phyloP scores from a whole-genome alignment of 768 basidiomycete species.

The Holtermanniella nyarrowii region DNA sequence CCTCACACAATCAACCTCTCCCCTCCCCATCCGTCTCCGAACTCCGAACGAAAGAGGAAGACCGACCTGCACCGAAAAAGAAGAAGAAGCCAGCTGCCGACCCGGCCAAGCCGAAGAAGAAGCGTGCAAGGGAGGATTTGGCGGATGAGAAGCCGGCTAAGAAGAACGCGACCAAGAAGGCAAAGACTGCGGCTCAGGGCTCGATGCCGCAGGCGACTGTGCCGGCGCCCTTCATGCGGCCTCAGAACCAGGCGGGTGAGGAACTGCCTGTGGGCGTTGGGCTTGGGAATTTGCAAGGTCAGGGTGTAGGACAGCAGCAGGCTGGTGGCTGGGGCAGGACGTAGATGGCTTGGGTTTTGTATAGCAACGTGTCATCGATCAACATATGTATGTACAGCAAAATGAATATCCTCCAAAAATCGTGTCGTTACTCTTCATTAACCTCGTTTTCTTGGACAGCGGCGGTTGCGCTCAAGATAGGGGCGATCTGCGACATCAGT shows the following conservation, averaged over 20 bases:
- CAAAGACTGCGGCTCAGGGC: conserved; percentile 1
- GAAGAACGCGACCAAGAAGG: conserved; percentile 15
- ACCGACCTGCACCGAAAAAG: background rate
- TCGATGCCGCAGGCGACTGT: background rate
- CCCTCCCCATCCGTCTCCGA: background rate
- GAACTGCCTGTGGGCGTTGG: background rate
- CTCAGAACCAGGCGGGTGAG: background rate
- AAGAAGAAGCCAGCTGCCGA: conserved; percentile 3
- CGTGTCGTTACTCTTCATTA: too few relatives aligned
- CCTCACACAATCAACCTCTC: background rate
- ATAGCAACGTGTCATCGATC: too few relatives aligned
- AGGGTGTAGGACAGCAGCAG: background rate
- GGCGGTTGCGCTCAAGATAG: too few relatives aligned
- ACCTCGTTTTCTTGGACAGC: too few relatives aligned
- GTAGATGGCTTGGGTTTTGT: too few relatives aligned
- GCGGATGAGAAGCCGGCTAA: conserved; percentile 5
- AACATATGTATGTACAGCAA: too few relatives aligned
- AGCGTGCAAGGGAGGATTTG: conserved; percentile 10
- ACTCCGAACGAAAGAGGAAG: background rate
- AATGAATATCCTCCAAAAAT: too few relatives aligned
- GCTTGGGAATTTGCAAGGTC: background rate
- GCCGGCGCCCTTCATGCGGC: background rate
- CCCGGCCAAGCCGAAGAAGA: conserved; percentile 25
- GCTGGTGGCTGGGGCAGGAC: background rate
- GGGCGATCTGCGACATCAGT: too few relatives aligned